Base-by-base conservation (phyloP, 2,329 filamentous ascomycete species). In the Fusarium euwallaceae region DNA sequence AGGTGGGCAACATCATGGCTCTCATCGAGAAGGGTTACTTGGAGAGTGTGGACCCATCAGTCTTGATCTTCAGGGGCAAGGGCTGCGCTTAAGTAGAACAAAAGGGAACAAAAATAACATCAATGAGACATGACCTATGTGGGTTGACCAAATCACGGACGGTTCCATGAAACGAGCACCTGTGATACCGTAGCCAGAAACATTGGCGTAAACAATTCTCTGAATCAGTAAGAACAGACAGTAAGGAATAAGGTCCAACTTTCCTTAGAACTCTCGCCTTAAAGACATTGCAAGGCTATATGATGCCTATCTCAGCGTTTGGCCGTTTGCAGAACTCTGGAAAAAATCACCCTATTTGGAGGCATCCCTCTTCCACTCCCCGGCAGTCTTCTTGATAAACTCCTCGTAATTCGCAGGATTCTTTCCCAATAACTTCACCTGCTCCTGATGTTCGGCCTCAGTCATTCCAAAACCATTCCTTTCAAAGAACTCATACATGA, bases 1-100 rank as follows among this genome's bases (percentile, higher is more conserved):
- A 73, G 11, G 29, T 67, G 7, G 76, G 76, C 1, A 78, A 77
- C 17, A 64, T 78, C 55, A 66, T 75, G 58, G 63, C 61, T 6
- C 24, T 78, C 20, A 66, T 78, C 60, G 62, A 71, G 22, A 62
- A 76, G 5, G 78, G 66, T 1, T 78, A 70, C 29, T 27, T 78
- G 29, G 34, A 67, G 8, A 60, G 67, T 3, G 74, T 75, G 41
- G 60, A 77, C 12, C 43, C 76, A 2, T 63, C 64, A 2, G 41
- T 76, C 60, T 70, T 79, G 41, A 62, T 76, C 4, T 43, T 64
- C 5, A 72, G 64, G 4, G 64, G 61, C 12, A 36, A 62, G 45
- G 69, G 72, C 4, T 77, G 74, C 17, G 65, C 72, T 37, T 74
- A 8, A 27, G 39, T 41, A 59, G 2, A 55, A 34, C 11, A 55